A percentile compares a stretch with the other conserved stretches of the same genome.
phyloP scores from a whole-genome alignment of 1,284 basidiomycete genomes.

The Apiotrichum veenhuisii region DNA sequence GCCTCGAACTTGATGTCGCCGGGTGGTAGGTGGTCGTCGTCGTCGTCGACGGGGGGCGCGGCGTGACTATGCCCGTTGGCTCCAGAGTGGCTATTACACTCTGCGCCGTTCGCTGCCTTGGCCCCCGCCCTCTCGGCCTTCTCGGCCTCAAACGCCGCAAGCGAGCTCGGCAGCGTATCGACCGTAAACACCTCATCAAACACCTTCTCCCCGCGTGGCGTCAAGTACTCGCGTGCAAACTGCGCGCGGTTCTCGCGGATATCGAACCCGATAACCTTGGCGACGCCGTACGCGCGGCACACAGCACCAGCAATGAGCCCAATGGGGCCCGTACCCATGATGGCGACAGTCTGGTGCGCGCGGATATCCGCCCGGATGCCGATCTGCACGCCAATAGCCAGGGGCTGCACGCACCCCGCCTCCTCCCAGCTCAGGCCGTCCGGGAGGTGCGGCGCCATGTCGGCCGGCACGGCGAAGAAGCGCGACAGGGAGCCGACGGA shows the following conservation, averaged over 20 bases:
- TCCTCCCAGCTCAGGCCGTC: constrained; percentile 52
- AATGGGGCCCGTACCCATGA: constrained; percentile 51
- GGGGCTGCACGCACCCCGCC: constrained; percentile 73
- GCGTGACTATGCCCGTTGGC: constrained; percentile 27
- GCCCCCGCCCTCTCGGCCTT: background rate
- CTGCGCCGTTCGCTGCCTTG: constrained; percentile 16
- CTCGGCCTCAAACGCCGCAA: background rate
- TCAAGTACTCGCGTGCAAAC: constrained; percentile 71
- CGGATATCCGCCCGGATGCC: constrained; percentile 41
- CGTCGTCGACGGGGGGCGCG: constrained; percentile 11
- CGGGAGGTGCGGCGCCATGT: constrained; percentile 48
- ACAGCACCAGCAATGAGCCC: constrained; percentile 52
- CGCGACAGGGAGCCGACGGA: constrained; percentile 40
- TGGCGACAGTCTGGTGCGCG: constrained; percentile 41
- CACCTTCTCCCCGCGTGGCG: constrained; percentile 40
- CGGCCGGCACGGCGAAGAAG: constrained; percentile 43
- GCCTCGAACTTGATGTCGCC: constrained; percentile 43
- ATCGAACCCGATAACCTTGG: constrained; percentile 53
- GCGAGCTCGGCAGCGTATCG: constrained; percentile 20
- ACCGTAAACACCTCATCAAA: constrained; percentile 43
- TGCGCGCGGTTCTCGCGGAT: constrained; percentile 75
- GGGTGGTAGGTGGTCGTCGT: constrained; percentile 24
- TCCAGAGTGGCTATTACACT: no score
- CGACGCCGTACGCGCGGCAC: constrained; percentile 52
- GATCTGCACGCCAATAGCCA: constrained; percentile 56